Evolutionary conservation across 352 stramenopile species (phyloP).

Genomic region (Phytophthora ramorum): DNA sequence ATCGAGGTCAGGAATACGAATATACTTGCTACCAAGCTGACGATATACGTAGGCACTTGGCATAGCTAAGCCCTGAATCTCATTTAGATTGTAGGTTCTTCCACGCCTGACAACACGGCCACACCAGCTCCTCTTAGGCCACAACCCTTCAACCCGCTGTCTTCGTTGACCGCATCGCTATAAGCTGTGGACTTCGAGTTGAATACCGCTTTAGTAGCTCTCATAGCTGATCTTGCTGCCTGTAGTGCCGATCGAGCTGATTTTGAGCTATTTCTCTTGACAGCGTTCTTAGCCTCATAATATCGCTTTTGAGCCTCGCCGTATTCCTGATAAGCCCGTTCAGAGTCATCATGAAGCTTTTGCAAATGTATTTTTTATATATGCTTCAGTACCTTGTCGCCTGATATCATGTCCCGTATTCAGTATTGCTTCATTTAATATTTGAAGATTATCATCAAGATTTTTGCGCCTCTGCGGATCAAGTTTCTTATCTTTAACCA

Average conservation of each 20-base stretch:
- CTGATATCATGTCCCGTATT: constrained; percentile 11
- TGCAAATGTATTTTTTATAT: neutral
- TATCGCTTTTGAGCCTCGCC: constrained; percentile 15
- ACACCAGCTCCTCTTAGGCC: constrained; percentile 6
- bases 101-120: constrained; percentile 1
- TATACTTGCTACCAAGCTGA: constrained; percentile 4
- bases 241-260: neutral
- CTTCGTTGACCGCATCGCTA: neutral
- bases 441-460: constrained; percentile 9
- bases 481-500: too few species aligned
- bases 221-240: neutral
- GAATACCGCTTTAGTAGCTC: neutral
- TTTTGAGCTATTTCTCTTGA: neutral
- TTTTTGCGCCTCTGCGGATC: constrained; percentile 17
- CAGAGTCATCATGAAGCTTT: too few species aligned
- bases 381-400: constrained; percentile 7
- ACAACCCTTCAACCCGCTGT: neutral
- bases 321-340: constrained; percentile 3
- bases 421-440: constrained; percentile 14
- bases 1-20: too few species aligned
- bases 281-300: constrained; percentile 2
- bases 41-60: neutral
- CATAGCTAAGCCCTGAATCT: constrained; percentile 17
- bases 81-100: constrained; percentile 24
- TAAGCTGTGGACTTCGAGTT: neutral